Base-by-base conservation (phyloP, 148 eudicot species). In the Vaccinium corymbosum region DNA sequence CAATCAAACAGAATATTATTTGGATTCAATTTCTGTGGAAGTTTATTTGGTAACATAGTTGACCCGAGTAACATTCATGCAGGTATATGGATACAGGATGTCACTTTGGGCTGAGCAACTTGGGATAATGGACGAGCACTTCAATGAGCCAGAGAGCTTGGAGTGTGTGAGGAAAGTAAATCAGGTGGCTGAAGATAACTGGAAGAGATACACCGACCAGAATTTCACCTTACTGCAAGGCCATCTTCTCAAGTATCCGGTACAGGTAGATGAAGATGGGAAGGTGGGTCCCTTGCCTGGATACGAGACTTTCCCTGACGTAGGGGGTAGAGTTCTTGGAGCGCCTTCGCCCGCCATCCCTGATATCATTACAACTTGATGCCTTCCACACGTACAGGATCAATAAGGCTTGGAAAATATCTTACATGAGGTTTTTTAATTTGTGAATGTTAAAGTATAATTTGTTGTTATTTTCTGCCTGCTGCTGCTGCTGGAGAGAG, bases 31-130 rank as follows among this genome's bases (percentile, higher is more conserved):
- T 49, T 51, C 38, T 51, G 6, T 51, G 6, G 46, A 42, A 42
- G 46, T 42, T 42, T 4, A 42, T 42, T 42, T 42, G 46, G 14
- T 76, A n/a, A 49, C 53, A 20, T 76, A n/a, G 50, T 77, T 51
- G 22, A 79, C 66, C 49, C 5, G 25, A 55, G 46, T 11, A 42
- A 83, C 84, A 11, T 57, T 85, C 73, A 88, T 88, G 80, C 80
- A 90, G 81, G 70, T 90, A 53, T 87, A 90, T 35, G 92, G 92
- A 6, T 90, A 88, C 79, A 68, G 92, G 32, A 90, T 86, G 90
- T 82, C 92, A 27, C 80, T 88, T 52, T 90, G 92, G 92, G 86
- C 86, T 62, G 92, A 90, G 81, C 92, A 90, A 83, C 90, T 90
- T 15, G 92, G 90, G 46, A 85, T 81, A 84, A 51, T 88, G 15